Conservation (phyloP, 1,284 basidiomycete species). For the Vanrija pseudolonga region DNA sequence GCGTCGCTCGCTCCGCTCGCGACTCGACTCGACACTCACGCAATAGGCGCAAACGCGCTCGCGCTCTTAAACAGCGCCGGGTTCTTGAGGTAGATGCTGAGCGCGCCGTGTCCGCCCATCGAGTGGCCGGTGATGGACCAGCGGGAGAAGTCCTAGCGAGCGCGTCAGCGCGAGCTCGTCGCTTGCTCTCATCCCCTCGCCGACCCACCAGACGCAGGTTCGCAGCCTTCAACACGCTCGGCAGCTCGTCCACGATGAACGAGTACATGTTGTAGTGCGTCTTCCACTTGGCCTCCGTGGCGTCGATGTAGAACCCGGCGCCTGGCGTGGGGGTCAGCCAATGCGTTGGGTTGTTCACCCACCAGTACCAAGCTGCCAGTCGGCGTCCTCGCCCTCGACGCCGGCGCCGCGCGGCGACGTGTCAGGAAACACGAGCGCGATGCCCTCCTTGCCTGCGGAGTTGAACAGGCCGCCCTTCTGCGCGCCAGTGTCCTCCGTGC, state of each 20-base stretch:
- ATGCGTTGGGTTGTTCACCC: constrained; percentile 28
- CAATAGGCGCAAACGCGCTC: constrained; percentile 91
- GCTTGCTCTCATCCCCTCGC: neutral
- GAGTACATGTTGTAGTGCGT: constrained; percentile 90
- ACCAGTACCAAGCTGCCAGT: constrained; percentile 89
- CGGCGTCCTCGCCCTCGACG: constrained; percentile 78
- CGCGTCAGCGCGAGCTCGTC: neutral
- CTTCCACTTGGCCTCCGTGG: constrained; percentile 71
- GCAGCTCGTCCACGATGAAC: constrained; percentile 76
- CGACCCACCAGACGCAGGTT: constrained; percentile 57
- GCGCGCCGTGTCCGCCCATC: constrained; percentile 94
- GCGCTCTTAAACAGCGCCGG: constrained; percentile 71
- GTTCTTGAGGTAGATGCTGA: constrained; percentile 80
- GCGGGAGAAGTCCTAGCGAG: constrained; percentile 33
- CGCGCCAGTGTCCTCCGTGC: constrained; percentile 92
- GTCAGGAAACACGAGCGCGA: constrained; percentile 93
- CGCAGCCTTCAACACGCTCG: constrained; percentile 65
- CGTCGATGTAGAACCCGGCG: constrained; percentile 91
- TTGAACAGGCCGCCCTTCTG: constrained; percentile 84
- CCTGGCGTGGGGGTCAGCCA: constrained; percentile 51
- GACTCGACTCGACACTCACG: constrained; percentile 36
- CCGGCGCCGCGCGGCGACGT: constrained; percentile 90
- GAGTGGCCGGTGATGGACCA: constrained; percentile 78
- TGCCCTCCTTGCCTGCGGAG: constrained; percentile 72
- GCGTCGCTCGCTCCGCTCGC: neutral